These are phyloP conservation scores for Chenopodium suecicum DNA, from an alignment of 148 eudicot genomes.

Conservation along the genomic window DNA sequence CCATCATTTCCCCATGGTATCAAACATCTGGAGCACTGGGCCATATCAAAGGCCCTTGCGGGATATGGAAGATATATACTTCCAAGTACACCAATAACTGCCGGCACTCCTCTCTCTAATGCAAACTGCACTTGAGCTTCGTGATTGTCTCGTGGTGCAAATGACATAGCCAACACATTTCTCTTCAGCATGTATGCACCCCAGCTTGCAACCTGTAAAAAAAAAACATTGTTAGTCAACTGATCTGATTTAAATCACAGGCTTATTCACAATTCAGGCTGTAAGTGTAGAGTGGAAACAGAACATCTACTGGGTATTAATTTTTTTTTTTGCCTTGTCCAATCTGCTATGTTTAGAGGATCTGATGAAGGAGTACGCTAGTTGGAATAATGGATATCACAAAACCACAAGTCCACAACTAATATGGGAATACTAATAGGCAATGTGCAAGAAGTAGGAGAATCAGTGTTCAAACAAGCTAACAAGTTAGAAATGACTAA, in stretches of 20 bases:
- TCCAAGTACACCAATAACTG: slow-evolving; percentile 82
- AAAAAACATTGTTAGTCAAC: background rate
- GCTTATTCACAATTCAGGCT: background rate
- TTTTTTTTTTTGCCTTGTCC: background rate
- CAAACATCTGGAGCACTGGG: slow-evolving; percentile 78
- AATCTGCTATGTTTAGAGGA: background rate
- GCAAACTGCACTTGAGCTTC: slow-evolving; percentile 93
- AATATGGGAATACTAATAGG: background rate
- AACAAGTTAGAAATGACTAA: background rate
- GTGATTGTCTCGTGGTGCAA: slow-evolving; percentile 78
- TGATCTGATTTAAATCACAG: background rate
- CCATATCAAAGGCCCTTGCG: slow-evolving; percentile 77
- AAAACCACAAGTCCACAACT: background rate
- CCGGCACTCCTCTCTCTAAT: slow-evolving; percentile 84
- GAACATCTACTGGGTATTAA: background rate
- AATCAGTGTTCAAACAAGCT: background rate
- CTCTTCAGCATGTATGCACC: slow-evolving; percentile 72
- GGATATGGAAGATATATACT: slow-evolving; percentile 69
- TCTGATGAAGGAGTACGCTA: background rate
- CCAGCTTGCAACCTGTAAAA: slow-evolving; percentile 78
- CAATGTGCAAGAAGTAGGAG: background rate
- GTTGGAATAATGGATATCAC: background rate
- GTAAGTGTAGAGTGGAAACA: background rate
- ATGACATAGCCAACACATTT: slow-evolving; percentile 74
- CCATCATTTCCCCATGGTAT: slow-evolving; percentile 76